Evolutionary conservation across 495 filamentous ascomycete species (phyloP).

Genomic region (Trichoderma reesei): DNA sequence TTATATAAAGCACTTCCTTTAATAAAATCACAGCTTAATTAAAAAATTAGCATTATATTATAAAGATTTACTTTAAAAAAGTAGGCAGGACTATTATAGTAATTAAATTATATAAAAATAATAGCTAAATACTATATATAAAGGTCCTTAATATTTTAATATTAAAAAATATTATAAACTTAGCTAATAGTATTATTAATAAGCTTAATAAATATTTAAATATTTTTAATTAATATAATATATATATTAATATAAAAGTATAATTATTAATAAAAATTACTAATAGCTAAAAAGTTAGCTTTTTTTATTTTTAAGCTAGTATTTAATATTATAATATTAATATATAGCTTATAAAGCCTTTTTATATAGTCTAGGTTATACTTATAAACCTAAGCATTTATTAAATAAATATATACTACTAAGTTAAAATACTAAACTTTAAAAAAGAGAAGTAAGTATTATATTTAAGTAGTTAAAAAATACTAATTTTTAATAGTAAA

Average conservation of each 20-base stretch:
- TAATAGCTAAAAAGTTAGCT: background rate
- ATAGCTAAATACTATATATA: background rate
- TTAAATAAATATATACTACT: background rate
- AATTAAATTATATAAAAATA: background rate
- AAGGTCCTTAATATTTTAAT: background rate
- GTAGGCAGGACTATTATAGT: background rate
- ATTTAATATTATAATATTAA: background rate
- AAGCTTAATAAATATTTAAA: background rate
- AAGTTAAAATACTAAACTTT: background rate
- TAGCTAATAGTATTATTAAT: background rate
- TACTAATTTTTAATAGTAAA: background rate
- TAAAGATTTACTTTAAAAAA: background rate
- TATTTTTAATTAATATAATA: constrained; percentile 7
- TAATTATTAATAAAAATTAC: background rate
- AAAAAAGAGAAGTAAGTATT: background rate
- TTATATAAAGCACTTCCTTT: background rate
- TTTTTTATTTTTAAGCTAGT: background rate
- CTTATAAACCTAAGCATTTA: too few relatives aligned
- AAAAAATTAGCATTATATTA: background rate
- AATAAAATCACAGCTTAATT: background rate
- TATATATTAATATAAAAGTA: too few relatives aligned
- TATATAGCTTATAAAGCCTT: background rate
- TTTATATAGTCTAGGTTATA: too few relatives aligned
- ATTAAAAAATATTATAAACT: background rate
- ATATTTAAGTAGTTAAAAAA: too few relatives aligned